Evolutionary conservation across 345 rosid genomes (phyloP).

Genomic region (Hibiscus syriacus): DNA sequence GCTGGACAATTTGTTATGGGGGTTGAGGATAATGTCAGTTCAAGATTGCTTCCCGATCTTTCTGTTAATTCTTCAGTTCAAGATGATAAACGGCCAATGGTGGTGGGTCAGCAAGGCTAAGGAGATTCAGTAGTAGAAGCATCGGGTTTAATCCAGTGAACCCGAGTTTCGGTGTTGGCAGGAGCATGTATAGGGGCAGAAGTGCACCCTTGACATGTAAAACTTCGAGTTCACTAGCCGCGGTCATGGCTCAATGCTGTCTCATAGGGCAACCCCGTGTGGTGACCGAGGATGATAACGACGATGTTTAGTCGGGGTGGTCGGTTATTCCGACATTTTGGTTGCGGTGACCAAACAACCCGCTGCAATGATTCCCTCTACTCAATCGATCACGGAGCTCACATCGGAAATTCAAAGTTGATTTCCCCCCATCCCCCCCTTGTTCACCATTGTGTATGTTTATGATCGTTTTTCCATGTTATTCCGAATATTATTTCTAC

Average conservation of each 20-base stretch:
- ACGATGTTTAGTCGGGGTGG: slow-evolving; percentile 82
- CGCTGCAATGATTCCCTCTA: slow-evolving; percentile 28
- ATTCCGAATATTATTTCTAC: too few relatives aligned
- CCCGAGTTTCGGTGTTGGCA: slow-evolving; percentile 42
- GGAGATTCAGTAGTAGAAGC: slow-evolving; percentile 85
- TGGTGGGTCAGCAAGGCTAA: slow-evolving; percentile 39
- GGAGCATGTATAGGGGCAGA: slow-evolving; percentile 94
- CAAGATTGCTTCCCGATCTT: slow-evolving; percentile 52
- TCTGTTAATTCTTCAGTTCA: slow-evolving; percentile 34
- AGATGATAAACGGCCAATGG: slow-evolving; percentile 23
- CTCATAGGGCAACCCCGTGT: slow-evolving; percentile 88
- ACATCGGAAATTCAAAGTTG: slow-evolving; percentile 44
- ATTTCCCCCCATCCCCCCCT: slow-evolving; percentile 6
- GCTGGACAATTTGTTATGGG: slow-evolving; percentile 98
- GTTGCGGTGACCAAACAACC: slow-evolving; percentile 70
- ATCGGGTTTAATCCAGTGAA: slow-evolving; percentile 79
- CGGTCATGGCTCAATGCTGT: slow-evolving; percentile 99
- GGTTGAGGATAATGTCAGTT: slow-evolving; percentile 64
- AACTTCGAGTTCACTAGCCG: slow-evolving; percentile 75
- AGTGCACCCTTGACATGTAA: slow-evolving; percentile 88
- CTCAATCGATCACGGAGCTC: slow-evolving; percentile 33
- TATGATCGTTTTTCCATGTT: neutral
- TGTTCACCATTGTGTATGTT: neutral
- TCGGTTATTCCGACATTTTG: slow-evolving; percentile 80
- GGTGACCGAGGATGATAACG: slow-evolving; percentile 76